Evolutionary conservation across 805 yeast species (phyloP).

Genomic region (Kodamaea kakaduensis): DNA sequence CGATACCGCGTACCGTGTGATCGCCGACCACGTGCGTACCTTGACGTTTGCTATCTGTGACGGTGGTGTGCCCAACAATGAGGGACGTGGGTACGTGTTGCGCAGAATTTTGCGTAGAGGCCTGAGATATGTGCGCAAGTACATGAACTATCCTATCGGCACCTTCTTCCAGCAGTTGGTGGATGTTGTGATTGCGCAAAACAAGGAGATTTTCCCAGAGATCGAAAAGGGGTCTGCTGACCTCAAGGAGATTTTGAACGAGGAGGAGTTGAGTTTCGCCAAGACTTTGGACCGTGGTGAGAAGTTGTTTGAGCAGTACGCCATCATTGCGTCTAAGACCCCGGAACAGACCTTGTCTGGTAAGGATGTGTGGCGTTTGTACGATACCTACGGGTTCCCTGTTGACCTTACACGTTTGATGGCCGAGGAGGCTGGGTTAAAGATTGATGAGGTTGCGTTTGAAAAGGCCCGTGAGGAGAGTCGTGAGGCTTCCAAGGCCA

Average conservation of each 20-base stretch:
- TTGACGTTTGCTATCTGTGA: conserved; percentile 93
- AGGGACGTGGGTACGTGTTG: conserved; percentile 97
- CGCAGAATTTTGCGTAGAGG: conserved; percentile 98
- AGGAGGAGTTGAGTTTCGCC: conserved; percentile 93
- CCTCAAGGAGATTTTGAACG: conserved; percentile 86
- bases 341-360: conserved; percentile 80
- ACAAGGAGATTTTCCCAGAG: conserved; percentile 88
- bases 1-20: conserved; percentile 96
- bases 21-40: conserved; percentile 98
- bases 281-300: conserved; percentile 98
- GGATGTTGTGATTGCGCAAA: conserved; percentile 89
- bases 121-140: conserved; percentile 93
- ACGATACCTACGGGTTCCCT: conserved; percentile 98
- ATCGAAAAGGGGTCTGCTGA: conserved; percentile 64
- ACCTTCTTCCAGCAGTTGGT: conserved; percentile 87
- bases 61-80: conserved; percentile 99
- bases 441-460: conserved; percentile 88
- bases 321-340: conserved; percentile 71
- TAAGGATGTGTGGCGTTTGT: conserved; percentile 95
- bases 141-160: conserved; percentile 94
- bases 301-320: conserved; percentile 90
- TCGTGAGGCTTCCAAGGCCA: conserved; percentile 92
- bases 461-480: conserved; percentile 87
- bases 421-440: conserved; percentile 97
- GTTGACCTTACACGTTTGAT: conserved; percentile 94